These are phyloP conservation scores for Lachnellula occidentalis DNA, from an alignment of 2,329 filamentous ascomycete genomes.

Conservation along the genomic window DNA sequence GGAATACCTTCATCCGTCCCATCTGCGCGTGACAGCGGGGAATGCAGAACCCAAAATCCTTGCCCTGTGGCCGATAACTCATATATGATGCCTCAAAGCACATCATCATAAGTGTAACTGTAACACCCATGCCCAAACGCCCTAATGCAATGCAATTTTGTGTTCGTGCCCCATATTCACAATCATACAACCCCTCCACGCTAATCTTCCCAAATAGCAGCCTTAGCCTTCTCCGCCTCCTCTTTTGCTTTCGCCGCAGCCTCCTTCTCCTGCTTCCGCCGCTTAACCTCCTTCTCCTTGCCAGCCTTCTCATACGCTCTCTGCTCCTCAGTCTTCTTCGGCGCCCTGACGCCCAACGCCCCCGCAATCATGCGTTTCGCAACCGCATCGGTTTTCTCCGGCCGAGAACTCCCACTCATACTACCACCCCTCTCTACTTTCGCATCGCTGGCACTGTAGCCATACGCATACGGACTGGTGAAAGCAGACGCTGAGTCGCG, in stretches of 20 bases:
- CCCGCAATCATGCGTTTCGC: constrained; percentile 86
- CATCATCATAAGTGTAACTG: not conserved
- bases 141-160: not conserved
- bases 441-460: constrained; percentile 12
- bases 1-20: too few species aligned
- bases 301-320: constrained; percentile 77
- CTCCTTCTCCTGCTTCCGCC: constrained; percentile 64
- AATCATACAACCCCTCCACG: not conserved
- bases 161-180: not conserved
- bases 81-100: not conserved
- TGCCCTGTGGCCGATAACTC: not conserved
- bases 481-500: constrained; percentile 13
- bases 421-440: constrained; percentile 16
- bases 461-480: constrained; percentile 23
- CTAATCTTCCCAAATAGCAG: constrained; percentile 78
- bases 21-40: too few species aligned
- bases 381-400: constrained; percentile 91
- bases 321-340: constrained; percentile 82
- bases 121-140: not conserved
- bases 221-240: constrained; percentile 67
- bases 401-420: constrained; percentile 40
- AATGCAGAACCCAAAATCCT: too few species aligned
- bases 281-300: constrained; percentile 77
- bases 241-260: constrained; percentile 56
- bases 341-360: constrained; percentile 74